Evolutionary conservation across 1,284 basidiomycete genomes (phyloP).

Genomic region (Ganoderma multipileum): DNA sequence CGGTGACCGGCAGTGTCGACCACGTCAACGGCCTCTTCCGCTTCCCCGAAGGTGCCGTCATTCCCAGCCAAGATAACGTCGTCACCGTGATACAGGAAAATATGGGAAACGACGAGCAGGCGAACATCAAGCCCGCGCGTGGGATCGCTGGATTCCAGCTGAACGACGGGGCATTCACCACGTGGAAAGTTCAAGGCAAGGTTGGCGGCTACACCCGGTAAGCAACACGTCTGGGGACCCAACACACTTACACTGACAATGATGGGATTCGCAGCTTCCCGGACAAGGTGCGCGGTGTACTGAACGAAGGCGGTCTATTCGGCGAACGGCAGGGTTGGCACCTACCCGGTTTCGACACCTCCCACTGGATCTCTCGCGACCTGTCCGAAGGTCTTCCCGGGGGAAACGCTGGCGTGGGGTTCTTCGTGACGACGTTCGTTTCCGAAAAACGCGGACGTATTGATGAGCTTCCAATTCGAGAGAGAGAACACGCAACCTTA

Average conservation of each 20-base stretch:
- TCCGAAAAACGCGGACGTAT: slow-evolving; percentile 62
- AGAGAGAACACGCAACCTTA: slow-evolving; percentile 54
- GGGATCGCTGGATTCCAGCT: slow-evolving; percentile 79
- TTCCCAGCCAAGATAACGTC: slow-evolving; percentile 66
- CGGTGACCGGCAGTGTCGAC: slow-evolving; percentile 67
- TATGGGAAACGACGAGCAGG: slow-evolving; percentile 75
- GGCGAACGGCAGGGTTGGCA: slow-evolving; percentile 86
- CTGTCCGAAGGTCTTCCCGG: slow-evolving; percentile 65
- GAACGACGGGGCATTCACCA: slow-evolving; percentile 61
- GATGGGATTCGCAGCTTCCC: slow-evolving; percentile 52
- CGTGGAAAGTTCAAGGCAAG: slow-evolving; percentile 87
- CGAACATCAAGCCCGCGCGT: slow-evolving; percentile 69
- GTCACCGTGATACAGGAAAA: slow-evolving; percentile 84
- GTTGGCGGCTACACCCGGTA: slow-evolving; percentile 76
- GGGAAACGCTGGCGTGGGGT: slow-evolving; percentile 71
- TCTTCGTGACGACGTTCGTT: slow-evolving; percentile 81
- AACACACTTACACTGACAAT: too few species aligned
- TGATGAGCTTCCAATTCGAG: slow-evolving; percentile 72
- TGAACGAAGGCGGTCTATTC: slow-evolving; percentile 84
- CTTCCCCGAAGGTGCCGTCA: slow-evolving; percentile 65
- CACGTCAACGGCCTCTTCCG: slow-evolving; percentile 69
- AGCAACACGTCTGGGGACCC: slow-evolving; percentile 22
- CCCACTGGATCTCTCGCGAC: slow-evolving; percentile 59
- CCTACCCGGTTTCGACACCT: slow-evolving; percentile 71
- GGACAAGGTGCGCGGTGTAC: slow-evolving; percentile 72